Evolutionary conservation across 768 basidiomycete genomes (phyloP).

Genomic region (Phaffia tasmanica): DNA sequence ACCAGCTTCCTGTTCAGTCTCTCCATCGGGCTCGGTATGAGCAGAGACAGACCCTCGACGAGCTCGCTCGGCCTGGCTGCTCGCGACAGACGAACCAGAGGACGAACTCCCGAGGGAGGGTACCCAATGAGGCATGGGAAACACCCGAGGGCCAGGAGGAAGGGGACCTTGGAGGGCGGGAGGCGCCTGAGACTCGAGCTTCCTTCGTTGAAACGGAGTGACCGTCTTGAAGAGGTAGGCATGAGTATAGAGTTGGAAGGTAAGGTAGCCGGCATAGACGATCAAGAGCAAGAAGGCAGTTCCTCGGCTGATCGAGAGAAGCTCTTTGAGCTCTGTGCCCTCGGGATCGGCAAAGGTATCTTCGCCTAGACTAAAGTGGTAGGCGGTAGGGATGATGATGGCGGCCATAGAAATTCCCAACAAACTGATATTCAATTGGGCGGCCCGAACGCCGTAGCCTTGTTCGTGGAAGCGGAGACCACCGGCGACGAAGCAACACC

Average conservation of each 20-base stretch:
- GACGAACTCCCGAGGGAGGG: slow-evolving; percentile 21
- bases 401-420: slow-evolving; percentile 22
- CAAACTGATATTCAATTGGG: slow-evolving; percentile 25
- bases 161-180: slow-evolving; percentile 11
- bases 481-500: slow-evolving; percentile 20
- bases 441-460: slow-evolving; percentile 24
- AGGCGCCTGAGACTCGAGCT: slow-evolving; percentile 6
- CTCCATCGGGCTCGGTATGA: no score
- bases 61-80: slow-evolving; percentile 6
- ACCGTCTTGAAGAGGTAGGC: slow-evolving; percentile 23
- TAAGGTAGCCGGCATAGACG: slow-evolving; percentile 22
- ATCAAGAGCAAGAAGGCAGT: slow-evolving; percentile 19
- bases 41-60: neutral
- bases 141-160: slow-evolving; percentile 22
- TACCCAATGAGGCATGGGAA: slow-evolving; percentile 19
- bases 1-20: no score
- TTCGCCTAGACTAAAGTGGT: slow-evolving; percentile 12
- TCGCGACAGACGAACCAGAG: slow-evolving; percentile 12
- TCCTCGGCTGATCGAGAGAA: slow-evolving; percentile 19
- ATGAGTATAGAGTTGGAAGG: slow-evolving; percentile 24
- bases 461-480: slow-evolving; percentile 26
- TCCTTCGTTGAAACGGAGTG: slow-evolving; percentile 19
- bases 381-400: slow-evolving; percentile 17
- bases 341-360: neutral
- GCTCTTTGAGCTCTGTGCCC: slow-evolving; percentile 7